Percentiles rank a stretch among this genome's conserved stretches.
phyloP scores from a whole-genome alignment of 352 stramenopile genomes.

The Phytopythium helicoides region DNA sequence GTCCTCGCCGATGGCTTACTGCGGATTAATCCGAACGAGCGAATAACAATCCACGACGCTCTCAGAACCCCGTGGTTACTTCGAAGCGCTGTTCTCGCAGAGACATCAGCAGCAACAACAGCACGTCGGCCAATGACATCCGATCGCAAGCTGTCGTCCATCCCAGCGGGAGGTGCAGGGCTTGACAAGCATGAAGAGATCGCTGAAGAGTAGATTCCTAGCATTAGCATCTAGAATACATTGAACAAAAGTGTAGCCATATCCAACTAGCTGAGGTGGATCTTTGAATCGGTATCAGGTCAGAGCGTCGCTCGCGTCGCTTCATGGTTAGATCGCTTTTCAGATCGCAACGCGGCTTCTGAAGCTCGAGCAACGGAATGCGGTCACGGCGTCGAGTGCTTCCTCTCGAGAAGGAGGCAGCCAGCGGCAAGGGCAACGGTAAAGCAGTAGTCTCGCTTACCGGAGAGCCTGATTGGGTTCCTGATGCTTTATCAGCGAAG shows the following conservation, averaged over 20 bases:
- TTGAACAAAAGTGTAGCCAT: constrained; percentile 3
- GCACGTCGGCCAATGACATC: background rate
- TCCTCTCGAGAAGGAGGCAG: too few relatives aligned
- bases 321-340: too few relatives aligned
- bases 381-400: too few relatives aligned
- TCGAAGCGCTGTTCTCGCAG: background rate
- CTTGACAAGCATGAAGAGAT: constrained; percentile 1
- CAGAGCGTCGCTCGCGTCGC: too few relatives aligned
- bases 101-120: background rate
- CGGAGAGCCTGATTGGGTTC: too few relatives aligned
- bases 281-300: background rate
- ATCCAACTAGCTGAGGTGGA: background rate
- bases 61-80: constrained; percentile 61
- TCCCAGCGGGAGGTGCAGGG: background rate
- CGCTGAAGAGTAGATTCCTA: constrained; percentile 6
- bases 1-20: constrained; percentile 84
- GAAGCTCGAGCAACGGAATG: too few relatives aligned
- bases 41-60: constrained; percentile 71
- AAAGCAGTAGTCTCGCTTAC: too few relatives aligned
- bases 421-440: too few relatives aligned
- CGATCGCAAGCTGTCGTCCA: background rate
- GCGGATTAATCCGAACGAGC: constrained; percentile 73
- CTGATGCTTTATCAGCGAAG: too few relatives aligned
- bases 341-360: too few relatives aligned
- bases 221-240: background rate